Evolutionary conservation across 1,284 basidiomycete genomes (phyloP), one percentile per base, ranked within the genome.

Genomic region (Coniophora puteana): DNA sequence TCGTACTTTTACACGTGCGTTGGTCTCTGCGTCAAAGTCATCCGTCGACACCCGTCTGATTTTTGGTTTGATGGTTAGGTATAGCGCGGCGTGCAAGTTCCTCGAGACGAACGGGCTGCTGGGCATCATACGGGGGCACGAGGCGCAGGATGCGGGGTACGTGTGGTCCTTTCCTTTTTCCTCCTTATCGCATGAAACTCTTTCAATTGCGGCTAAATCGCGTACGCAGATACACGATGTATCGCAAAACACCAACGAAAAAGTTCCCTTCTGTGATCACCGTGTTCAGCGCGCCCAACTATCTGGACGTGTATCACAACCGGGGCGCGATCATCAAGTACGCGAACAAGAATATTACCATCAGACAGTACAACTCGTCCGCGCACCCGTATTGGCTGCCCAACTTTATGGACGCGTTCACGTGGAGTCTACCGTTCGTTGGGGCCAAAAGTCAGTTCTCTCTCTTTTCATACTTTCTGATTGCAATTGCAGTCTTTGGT

Each of bases 321-420:
- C 86, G 88, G 52, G 89, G 80, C 1, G 95, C 95, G 1, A 87
- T 99, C 25, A 82, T 99, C 66, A 98, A 97, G 68, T 98, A 99
- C 60, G 93, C 93, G 51, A 93, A 94, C 67, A 95, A 93, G 69
- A 95, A 94, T 48, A 96, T 99, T 72, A 98, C 94, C 35, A 95
- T 96, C 52, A 76, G 91, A 45, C 95, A 98, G 66, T 99, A 93
- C 73, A 97, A 99, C 66, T 89, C 88, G 53, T 89, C 81, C 28
- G 78, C 87, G 23, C 95, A 99, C 62, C 96, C 95, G 3, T 87
- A 83, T 57, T 88, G 84, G 83, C 69, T 99, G 29, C 95, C 95
- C 3, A 99, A 98, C 68, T 98, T 98, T 55, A 97, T 98, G 89
- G 93, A 99, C 61, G 95, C 91, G 27, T 99, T 99, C 63, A 98